phyloP scores from a whole-genome alignment of 805 yeast species.

The Starmerella apicola region DNA sequence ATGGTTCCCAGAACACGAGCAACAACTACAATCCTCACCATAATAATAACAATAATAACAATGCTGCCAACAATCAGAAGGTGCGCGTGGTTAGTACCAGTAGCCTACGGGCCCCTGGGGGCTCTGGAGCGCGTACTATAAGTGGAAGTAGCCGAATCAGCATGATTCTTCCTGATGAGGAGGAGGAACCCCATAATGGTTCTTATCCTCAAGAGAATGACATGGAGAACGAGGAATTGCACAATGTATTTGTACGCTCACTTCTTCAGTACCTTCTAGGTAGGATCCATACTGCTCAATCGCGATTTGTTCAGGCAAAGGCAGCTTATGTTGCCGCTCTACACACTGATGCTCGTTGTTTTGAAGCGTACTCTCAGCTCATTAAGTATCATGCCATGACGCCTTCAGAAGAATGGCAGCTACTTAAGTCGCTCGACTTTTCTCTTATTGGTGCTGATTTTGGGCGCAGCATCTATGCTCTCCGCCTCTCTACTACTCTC shows the following conservation, averaged over 20 bases:
- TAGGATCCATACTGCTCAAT: conserved; percentile 64
- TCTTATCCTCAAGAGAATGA: background rate
- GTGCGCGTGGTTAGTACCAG: conserved; percentile 15
- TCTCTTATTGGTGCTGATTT: conserved; percentile 72
- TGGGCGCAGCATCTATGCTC: conserved; percentile 61
- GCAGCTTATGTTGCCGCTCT: conserved; percentile 81
- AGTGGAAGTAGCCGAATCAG: conserved; percentile 15
- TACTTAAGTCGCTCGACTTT: conserved; percentile 51
- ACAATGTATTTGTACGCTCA: conserved; percentile 78
- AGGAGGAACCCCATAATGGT: conserved; percentile 1
- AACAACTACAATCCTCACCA: no score
- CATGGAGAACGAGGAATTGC: conserved; percentile 36
- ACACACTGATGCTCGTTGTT: conserved; percentile 77
- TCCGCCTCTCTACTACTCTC: conserved; percentile 58
- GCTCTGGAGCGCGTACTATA: conserved; percentile 11
- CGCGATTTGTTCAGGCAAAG: conserved; percentile 74
- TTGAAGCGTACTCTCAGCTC: conserved; percentile 78
- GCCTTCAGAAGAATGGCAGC: conserved; percentile 44
- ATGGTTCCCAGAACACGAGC: background rate
- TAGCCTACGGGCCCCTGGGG: conserved; percentile 13
- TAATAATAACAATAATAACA: no score
- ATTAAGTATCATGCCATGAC: conserved; percentile 60
- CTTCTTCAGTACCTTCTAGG: conserved; percentile 82
- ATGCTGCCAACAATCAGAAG: background rate
- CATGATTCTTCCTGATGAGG: conserved; percentile 14